A percentile compares a stretch with the other conserved stretches of the same genome.
Conservation (phyloP, 2,329 filamentous ascomycete genomes). For the Talaromyces sp. region DNA sequence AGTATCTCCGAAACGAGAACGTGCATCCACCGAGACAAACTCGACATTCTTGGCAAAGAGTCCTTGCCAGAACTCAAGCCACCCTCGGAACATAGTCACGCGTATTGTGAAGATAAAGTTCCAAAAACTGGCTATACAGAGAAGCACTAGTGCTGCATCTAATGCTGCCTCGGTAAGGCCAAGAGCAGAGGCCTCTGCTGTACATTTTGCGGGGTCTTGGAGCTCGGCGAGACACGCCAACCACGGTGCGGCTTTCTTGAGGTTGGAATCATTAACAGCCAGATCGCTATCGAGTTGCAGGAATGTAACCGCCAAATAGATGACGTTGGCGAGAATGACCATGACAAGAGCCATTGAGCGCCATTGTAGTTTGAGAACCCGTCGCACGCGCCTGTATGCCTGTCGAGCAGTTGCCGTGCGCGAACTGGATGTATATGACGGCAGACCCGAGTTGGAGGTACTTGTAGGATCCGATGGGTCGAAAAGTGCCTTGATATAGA, state of each 20-base stretch:
- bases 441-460: conserved; percentile 66
- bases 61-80: conserved; percentile 63
- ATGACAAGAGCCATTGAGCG: conserved; percentile 84
- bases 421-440: conserved; percentile 72
- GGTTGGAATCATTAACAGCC: conserved; percentile 53
- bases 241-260: conserved; percentile 62
- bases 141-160: conserved; percentile 74
- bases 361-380: conserved; percentile 91
- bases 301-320: conserved; percentile 91
- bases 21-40: conserved; percentile 84
- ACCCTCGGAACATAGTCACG: conserved; percentile 79
- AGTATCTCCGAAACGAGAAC: conserved; percentile 58
- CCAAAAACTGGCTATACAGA: conserved; percentile 85
- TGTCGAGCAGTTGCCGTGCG: conserved; percentile 79
- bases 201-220: conserved; percentile 64
- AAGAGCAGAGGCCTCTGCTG: conserved; percentile 57
- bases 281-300: conserved; percentile 78
- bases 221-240: conserved; percentile 64
- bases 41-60: conserved; percentile 59
- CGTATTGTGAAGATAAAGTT: conserved; percentile 76
- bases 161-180: conserved; percentile 74
- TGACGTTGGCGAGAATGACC: conserved; percentile 84
- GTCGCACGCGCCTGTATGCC: conserved; percentile 79
- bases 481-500: conserved; percentile 80
- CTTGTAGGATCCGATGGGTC: conserved; percentile 66